These are phyloP conservation scores for Piloderma croceum DNA, from an alignment of 768 basidiomycete genomes.

Conservation along the genomic window DNA sequence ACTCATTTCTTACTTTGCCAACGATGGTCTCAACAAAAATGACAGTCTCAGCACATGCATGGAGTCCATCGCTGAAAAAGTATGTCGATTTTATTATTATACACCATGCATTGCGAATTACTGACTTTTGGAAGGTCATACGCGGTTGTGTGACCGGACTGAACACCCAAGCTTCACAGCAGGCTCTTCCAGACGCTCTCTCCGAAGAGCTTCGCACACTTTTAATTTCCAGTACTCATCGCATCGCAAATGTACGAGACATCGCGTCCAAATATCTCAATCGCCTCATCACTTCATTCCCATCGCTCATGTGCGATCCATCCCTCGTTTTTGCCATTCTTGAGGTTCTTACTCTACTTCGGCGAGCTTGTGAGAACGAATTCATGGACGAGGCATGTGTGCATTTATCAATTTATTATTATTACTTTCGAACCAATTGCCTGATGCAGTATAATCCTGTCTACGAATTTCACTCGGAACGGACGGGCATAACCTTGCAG, in stretches of 20 bases:
- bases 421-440: background rate
- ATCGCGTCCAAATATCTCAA: constrained; percentile 81
- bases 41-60: constrained; percentile 65
- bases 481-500: constrained; percentile 67
- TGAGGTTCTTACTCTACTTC: constrained; percentile 85
- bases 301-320: constrained; percentile 89
- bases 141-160: constrained; percentile 68
- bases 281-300: constrained; percentile 83
- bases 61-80: constrained; percentile 85
- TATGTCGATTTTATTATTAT: constrained; percentile 20
- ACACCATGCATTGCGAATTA: background rate
- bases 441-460: constrained; percentile 76
- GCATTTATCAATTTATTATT: background rate
- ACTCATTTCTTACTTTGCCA: constrained; percentile 81
- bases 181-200: constrained; percentile 64
- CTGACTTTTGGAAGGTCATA: constrained; percentile 53
- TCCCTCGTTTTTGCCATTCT: constrained; percentile 83
- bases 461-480: constrained; percentile 77
- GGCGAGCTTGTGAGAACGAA: constrained; percentile 86
- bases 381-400: constrained; percentile 76
- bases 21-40: constrained; percentile 76
- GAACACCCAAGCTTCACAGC: constrained; percentile 69
- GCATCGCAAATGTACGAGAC: constrained; percentile 74
- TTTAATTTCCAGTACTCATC: constrained; percentile 75
- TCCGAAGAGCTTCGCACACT: constrained; percentile 72